These are phyloP conservation scores for Hibiscus syriacus DNA, from an alignment of 345 rosid genomes.

Conservation along the genomic window DNA sequence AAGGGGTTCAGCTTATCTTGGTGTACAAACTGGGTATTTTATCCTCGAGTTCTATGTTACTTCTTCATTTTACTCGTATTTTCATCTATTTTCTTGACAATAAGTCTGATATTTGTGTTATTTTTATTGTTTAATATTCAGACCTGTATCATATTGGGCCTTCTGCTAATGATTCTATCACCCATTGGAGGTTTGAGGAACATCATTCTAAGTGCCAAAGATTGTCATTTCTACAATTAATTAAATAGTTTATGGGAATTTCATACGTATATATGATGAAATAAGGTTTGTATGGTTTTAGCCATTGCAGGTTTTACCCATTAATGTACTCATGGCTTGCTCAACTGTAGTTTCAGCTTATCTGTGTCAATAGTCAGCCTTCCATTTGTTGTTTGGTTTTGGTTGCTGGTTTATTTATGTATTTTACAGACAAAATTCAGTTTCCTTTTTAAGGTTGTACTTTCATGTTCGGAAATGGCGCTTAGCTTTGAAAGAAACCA, in stretches of 20 bases:
- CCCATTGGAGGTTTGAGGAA: slow-evolving; percentile 78
- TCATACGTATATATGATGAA: too few relatives aligned
- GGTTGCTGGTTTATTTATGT: too few relatives aligned
- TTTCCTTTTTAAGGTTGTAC: too few relatives aligned
- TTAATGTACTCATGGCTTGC: too few relatives aligned
- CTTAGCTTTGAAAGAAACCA: too few relatives aligned
- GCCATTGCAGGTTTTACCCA: too few relatives aligned
- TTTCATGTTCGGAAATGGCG: too few relatives aligned
- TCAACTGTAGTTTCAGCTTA: too few relatives aligned
- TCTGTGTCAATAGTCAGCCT: too few relatives aligned
- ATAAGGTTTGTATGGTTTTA: too few relatives aligned
- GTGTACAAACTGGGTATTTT: slow-evolving; percentile 58
- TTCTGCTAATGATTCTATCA: slow-evolving; percentile 50
- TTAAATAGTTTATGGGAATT: background rate
- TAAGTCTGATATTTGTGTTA: background rate
- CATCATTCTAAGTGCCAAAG: slow-evolving; percentile 47
- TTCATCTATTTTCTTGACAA: background rate
- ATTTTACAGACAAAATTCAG: too few relatives aligned
- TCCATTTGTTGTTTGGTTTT: too few relatives aligned
- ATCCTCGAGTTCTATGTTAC: background rate
- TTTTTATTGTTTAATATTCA: background rate
- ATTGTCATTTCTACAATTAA: slow-evolving; percentile 51
- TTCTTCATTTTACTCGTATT: background rate
- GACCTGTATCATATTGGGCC: slow-evolving; percentile 17
- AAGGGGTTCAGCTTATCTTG: slow-evolving; percentile 62